Conservation (phyloP, 768 basidiomycete species). For the Butyriboletus loyo region DNA sequence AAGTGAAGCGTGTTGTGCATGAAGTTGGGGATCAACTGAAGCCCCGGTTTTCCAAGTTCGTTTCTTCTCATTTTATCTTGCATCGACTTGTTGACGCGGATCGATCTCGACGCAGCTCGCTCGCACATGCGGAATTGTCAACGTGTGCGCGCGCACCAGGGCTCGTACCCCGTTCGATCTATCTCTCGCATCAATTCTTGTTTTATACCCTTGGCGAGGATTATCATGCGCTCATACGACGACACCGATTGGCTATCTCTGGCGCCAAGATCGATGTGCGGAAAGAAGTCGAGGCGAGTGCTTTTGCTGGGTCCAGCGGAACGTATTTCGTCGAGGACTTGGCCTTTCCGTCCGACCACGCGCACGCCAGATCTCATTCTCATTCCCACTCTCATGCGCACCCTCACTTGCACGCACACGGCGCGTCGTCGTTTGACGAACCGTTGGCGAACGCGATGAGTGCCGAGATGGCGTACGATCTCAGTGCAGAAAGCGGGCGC, state of each 20-base stretch:
- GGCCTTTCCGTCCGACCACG: slow-evolving; percentile 4
- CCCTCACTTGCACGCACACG: slow-evolving; percentile 42
- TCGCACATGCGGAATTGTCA: slow-evolving; percentile 81
- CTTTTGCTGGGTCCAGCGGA: slow-evolving; percentile 35
- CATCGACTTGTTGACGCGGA: background rate
- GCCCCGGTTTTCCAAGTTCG: slow-evolving; percentile 12
- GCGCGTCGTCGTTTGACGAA: slow-evolving; percentile 60
- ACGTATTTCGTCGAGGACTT: slow-evolving; percentile 26
- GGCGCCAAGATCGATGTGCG: slow-evolving; percentile 67
- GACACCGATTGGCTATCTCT: slow-evolving; percentile 55
- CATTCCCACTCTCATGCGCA: background rate
- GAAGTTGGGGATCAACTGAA: slow-evolving; percentile 7
- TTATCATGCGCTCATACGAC: slow-evolving; percentile 74
- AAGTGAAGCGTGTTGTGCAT: slow-evolving; percentile 39
- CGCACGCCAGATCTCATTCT: slow-evolving; percentile 5
- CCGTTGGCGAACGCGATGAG: slow-evolving; percentile 73
- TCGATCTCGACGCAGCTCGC: slow-evolving; percentile 34
- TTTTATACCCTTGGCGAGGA: slow-evolving; percentile 76
- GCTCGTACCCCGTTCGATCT: slow-evolving; percentile 71
- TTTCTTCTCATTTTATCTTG: background rate
- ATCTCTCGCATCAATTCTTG: slow-evolving; percentile 81
- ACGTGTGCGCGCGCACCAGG: slow-evolving; percentile 58
- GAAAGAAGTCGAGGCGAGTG: slow-evolving; percentile 64
- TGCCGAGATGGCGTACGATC: slow-evolving; percentile 53
- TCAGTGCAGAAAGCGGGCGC: slow-evolving; percentile 35